These are phyloP conservation scores for Kodamaea sp. DNA, from an alignment of 1,139 yeast species.

Conservation along the genomic window DNA sequence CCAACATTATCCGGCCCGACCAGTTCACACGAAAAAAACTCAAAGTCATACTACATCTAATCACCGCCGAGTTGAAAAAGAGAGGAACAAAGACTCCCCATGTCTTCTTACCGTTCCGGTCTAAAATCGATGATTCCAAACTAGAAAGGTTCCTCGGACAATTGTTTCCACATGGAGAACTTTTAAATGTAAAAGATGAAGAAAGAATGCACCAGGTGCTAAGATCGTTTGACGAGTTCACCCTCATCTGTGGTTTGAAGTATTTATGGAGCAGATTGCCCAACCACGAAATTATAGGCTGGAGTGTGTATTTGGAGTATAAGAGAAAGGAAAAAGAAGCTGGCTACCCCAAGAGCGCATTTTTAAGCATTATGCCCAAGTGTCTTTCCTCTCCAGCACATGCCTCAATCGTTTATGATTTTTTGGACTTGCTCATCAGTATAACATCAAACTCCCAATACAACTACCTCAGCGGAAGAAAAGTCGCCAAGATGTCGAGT, in stretches of 20 bases:
- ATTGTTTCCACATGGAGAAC: conserved; percentile 56
- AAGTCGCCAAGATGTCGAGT: conserved; percentile 79
- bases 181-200: conserved; percentile 28
- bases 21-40: conserved; percentile 66
- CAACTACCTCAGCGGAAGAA: conserved; percentile 77
- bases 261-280: conserved; percentile 88
- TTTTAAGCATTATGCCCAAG: conserved; percentile 78
- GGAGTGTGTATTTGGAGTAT: conserved; percentile 79
- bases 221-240: conserved; percentile 57
- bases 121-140: conserved; percentile 59
- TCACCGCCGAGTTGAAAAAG: conserved; percentile 64
- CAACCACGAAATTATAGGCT: conserved; percentile 77
- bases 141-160: conserved; percentile 52
- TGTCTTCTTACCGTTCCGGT: conserved; percentile 67
- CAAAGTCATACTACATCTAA: conserved; percentile 61
- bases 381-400: conserved; percentile 83
- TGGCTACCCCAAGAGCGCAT: conserved; percentile 69
- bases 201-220: conserved; percentile 38
- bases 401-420: conserved; percentile 86
- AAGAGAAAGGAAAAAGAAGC: conserved; percentile 64
- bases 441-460: conserved; percentile 80
- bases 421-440: conserved; percentile 77
- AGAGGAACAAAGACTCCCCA: conserved; percentile 62
- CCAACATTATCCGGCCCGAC: conserved; percentile 21
- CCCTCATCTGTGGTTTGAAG: conserved; percentile 71